Base-by-base conservation (phyloP, 352 stramenopile genomes). In the Globisporangium mamillatum region DNA sequence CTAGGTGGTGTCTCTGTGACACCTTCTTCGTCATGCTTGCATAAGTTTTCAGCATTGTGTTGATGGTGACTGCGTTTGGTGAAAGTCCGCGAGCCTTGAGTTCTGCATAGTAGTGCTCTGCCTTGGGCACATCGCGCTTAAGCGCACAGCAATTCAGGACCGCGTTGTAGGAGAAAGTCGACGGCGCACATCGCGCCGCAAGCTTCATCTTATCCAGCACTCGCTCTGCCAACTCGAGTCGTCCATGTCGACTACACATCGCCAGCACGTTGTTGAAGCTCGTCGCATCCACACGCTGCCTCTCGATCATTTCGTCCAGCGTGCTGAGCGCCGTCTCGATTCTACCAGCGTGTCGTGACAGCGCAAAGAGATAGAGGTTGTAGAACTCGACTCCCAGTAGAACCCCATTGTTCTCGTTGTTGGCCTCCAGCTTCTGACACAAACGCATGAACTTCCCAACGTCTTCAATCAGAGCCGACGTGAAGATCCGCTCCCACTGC, bases 41-140 rank as follows among this genome's bases (percentile, higher is more conserved):
- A 38, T 85, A 67, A 9, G 68, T 64, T 44, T 89, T 88, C 3
- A 88, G 68, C 62, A 86, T 69, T 16, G 79, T 89, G 64, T 88
- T 87, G 64, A 89, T 64, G 10, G 79, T 86, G 44, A 88, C 71
- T 22, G 71, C 48, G 29, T 88, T 75, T 5, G 73, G 74, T 3
- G 64, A 36, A 12, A 84, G 41, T 0, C 64, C 65, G 16, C 69
- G 69, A 16, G 69, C 38, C 16, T 76, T 68, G 34, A 89, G 73
- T 44, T 89, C 77, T 32, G 78, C 72, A 29, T 80, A 60, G 53
- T 77, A 76, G 8, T 18, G 48, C 32, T 88, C 72, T 0, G 81
- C 69, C 46, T 70, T 55, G n/a, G 41, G 29, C 34, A 80, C 44
- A 59, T 80, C 67, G 25, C 75, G 69, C 70, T 70, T 24, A 10